phyloP scores from a whole-genome alignment of 2,329 filamentous ascomycete genomes.

The Fonsecaea monophora region DNA sequence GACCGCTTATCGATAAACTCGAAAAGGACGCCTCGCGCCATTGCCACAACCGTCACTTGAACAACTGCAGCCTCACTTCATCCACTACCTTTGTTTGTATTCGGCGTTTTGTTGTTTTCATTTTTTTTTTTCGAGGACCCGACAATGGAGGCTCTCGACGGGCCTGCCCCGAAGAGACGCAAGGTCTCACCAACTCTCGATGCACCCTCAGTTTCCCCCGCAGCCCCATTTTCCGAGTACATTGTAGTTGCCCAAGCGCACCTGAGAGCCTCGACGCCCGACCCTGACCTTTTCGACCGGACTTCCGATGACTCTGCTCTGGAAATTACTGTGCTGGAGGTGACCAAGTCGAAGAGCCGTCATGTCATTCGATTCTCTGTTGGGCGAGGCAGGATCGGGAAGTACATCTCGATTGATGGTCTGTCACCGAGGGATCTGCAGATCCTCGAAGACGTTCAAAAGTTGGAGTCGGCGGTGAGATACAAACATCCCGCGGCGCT shows the following conservation, averaged over 20 bases:
- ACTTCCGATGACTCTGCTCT: neutral
- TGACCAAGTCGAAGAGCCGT: neutral
- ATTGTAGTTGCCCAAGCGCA: constrained; percentile 20
- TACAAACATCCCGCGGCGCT: constrained; percentile 25
- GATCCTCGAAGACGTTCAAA: constrained; percentile 22
- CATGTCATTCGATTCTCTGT: constrained; percentile 16
- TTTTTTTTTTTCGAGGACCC: neutral
- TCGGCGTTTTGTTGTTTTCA: neutral
- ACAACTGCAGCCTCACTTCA: neutral
- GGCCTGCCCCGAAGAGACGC: constrained; percentile 25
- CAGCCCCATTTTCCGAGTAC: constrained; percentile 27
- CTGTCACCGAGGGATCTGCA: constrained; percentile 1
- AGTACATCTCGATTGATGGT: constrained; percentile 8
- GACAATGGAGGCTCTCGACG: constrained; percentile 19
- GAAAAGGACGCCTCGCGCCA: neutral
- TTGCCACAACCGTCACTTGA: constrained; percentile 2
- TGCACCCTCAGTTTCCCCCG: constrained; percentile 4
- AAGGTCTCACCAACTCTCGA: constrained; percentile 11
- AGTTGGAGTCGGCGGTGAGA: constrained; percentile 26
- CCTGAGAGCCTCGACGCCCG: constrained; percentile 6
- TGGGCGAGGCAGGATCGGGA: constrained; percentile 16
- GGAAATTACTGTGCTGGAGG: constrained; percentile 18
- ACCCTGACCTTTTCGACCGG: neutral
- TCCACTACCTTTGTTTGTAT: neutral
- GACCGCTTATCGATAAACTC: constrained; percentile 6